phyloP scores from a whole-genome alignment of 1,139 yeast genomes.

The Pichia sp. region DNA sequence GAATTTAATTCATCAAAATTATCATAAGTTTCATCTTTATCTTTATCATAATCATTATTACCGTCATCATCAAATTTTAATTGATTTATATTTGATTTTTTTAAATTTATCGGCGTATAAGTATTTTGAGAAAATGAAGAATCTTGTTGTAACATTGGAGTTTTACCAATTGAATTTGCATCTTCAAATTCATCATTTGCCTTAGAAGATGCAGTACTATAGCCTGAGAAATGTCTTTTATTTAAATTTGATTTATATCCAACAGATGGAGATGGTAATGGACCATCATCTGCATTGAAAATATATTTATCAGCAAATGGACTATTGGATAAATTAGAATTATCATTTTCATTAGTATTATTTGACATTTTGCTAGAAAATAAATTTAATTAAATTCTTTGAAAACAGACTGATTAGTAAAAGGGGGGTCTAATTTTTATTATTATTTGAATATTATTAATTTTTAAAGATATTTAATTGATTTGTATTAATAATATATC shows the following conservation, averaged over 20 bases:
- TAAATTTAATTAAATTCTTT: too few relatives aligned
- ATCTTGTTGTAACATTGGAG: conserved; percentile 21
- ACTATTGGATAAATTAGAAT: conserved; percentile 12
- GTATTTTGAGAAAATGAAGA: conserved; percentile 9
- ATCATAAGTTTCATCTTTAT: conserved; percentile 19
- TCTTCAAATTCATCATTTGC: conserved; percentile 19
- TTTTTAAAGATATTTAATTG: too few relatives aligned
- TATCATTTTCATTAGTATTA: background rate
- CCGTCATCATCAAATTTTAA: conserved; percentile 1
- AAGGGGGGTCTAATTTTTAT: too few relatives aligned
- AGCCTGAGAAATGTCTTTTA: conserved; percentile 18
- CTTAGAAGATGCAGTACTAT: conserved; percentile 16
- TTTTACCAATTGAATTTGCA: conserved; percentile 22
- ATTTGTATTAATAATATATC: too few relatives aligned
- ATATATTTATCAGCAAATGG: conserved; percentile 28
- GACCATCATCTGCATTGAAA: conserved; percentile 15
- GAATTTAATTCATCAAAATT: conserved; percentile 15
- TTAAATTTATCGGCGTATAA: conserved; percentile 6
- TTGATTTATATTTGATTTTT: conserved; percentile 9
- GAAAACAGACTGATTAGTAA: background rate
- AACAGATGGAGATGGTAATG: conserved; percentile 14
- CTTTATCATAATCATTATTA: too few relatives aligned
- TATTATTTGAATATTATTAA: too few relatives aligned
- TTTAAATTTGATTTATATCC: conserved; percentile 14
- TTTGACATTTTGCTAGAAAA: conserved; percentile 5